These are phyloP conservation scores for Fulvia fulva DNA, from an alignment of 2,329 filamentous ascomycete species.

Conservation along the genomic window DNA sequence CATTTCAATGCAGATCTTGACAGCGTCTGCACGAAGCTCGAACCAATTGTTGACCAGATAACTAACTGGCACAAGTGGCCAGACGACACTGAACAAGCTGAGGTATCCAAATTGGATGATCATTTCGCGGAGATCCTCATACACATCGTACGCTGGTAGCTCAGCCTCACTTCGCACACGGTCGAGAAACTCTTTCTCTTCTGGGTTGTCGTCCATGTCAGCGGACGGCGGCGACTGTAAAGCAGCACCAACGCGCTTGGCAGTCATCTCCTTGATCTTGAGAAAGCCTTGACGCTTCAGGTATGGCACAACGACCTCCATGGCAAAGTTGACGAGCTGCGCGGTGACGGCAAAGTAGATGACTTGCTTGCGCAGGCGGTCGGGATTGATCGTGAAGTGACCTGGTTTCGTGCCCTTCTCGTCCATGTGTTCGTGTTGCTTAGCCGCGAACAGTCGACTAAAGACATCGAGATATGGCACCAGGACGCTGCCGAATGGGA, in stretches of 20 bases:
- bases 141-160: conserved; percentile 82
- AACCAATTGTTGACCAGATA: conserved; percentile 97
- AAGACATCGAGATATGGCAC: conserved; percentile 85
- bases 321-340: conserved; percentile 79
- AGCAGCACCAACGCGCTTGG: conserved; percentile 51
- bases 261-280: conserved; percentile 73
- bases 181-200: conserved; percentile 75
- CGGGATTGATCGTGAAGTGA: conserved; percentile 74
- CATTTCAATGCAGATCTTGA: conserved; percentile 89
- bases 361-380: conserved; percentile 81
- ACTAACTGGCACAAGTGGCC: conserved; percentile 85
- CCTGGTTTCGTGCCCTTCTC: conserved; percentile 62
- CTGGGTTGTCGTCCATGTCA: conserved; percentile 61
- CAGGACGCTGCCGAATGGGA: conserved; percentile 80
- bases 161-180: conserved; percentile 80
- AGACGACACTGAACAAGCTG: conserved; percentile 85
- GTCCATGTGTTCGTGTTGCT: conserved; percentile 45
- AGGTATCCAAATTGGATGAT: conserved; percentile 80
- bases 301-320: conserved; percentile 82
- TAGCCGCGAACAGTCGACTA: conserved; percentile 60
- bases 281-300: conserved; percentile 72
- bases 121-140: conserved; percentile 89
- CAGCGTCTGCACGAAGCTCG: conserved; percentile 84
- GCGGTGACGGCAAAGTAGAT: conserved; percentile 96
- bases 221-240: conserved; percentile 26